Evolutionary conservation across 2,329 filamentous ascomycete genomes (phyloP).

Genomic region (Metarhizium rileyi): DNA sequence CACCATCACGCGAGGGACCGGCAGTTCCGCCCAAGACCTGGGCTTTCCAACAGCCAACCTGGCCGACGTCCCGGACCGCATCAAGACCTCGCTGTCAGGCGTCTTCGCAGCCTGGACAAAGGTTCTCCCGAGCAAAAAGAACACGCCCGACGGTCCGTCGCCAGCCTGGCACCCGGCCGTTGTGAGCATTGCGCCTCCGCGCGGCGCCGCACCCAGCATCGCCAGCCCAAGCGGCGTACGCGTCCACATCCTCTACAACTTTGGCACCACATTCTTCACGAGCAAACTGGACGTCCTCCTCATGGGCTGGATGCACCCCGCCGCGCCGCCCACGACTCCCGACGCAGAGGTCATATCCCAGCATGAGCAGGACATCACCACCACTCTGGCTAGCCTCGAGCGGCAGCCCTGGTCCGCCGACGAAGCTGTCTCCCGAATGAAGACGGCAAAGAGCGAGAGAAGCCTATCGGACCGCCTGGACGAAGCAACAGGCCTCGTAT

Average conservation of each 20-base stretch:
- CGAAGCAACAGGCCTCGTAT: conserved; percentile 37
- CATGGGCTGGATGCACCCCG: conserved; percentile 47
- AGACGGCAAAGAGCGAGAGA: conserved; percentile 29
- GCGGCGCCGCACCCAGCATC: conserved; percentile 34
- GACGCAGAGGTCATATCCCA: conserved; percentile 18
- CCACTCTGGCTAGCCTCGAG: conserved; percentile 35
- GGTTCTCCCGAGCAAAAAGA: conserved; percentile 18
- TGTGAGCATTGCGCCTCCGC: conserved; percentile 44
- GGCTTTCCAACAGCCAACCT: conserved; percentile 47
- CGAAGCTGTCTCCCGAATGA: conserved; percentile 27
- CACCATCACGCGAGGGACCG: conserved; percentile 35
- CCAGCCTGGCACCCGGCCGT: conserved; percentile 49
- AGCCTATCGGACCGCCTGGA: conserved; percentile 36
- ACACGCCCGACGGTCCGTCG: conserved; percentile 19
- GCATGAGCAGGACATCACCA: conserved; percentile 30
- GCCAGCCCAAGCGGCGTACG: conserved; percentile 40
- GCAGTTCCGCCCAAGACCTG: conserved; percentile 27
- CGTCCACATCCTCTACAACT: conserved; percentile 45
- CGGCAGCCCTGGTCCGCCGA: conserved; percentile 35
- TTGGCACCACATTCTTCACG: conserved; percentile 32
- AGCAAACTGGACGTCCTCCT: conserved; percentile 41
- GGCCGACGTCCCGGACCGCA: conserved; percentile 37
- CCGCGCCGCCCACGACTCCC: conserved; percentile 10
- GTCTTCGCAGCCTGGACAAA: conserved; percentile 58
- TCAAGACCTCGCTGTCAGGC: conserved; percentile 45